These are phyloP conservation scores for Pharus latifolius DNA, from an alignment of 176 grass and related monocot species.

Conservation along the genomic window DNA sequence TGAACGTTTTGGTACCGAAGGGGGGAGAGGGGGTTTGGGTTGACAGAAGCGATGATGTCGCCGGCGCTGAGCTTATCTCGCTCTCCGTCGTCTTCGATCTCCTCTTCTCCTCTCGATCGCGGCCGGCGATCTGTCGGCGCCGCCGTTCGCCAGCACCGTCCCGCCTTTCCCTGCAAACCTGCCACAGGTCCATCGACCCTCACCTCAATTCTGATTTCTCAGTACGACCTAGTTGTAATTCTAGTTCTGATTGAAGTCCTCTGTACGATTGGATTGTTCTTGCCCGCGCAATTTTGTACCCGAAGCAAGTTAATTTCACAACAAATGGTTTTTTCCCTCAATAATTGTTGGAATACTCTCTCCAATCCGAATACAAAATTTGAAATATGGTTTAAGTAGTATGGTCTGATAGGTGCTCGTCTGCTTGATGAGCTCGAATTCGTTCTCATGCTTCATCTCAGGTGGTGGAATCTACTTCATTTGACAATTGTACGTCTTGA, in stretches of 20 bases:
- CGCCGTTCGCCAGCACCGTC: not conserved
- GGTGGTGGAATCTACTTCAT: not conserved
- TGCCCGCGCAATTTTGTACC: not conserved
- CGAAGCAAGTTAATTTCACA: not conserved
- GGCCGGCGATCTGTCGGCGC: not conserved
- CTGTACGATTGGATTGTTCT: not conserved
- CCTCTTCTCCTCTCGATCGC: not conserved
- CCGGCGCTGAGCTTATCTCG: slow-evolving; percentile 20
- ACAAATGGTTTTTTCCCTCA: not conserved
- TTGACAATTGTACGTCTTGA: not conserved
- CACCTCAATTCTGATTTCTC: not conserved
- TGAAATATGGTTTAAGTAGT: too few relatives aligned
- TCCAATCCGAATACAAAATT: too few relatives aligned
- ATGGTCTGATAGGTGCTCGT: too few relatives aligned
- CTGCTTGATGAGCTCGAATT: too few relatives aligned
- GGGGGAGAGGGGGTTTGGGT: not conserved
- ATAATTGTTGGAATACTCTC: too few relatives aligned
- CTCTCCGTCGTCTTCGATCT: slow-evolving; percentile 1
- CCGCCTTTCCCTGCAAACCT: not conserved
- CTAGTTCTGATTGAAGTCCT: not conserved
- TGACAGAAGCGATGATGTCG: slow-evolving; percentile 21
- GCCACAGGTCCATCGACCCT: slow-evolving; percentile 5
- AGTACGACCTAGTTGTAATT: not conserved
- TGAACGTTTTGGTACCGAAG: too few relatives aligned
- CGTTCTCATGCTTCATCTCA: too few relatives aligned